A percentile compares a stretch with the other conserved stretches of the same genome.
Evolutionary conservation across 202 grass and related monocot species (phyloP).

Genomic region (Brachypodium distachyon): DNA sequence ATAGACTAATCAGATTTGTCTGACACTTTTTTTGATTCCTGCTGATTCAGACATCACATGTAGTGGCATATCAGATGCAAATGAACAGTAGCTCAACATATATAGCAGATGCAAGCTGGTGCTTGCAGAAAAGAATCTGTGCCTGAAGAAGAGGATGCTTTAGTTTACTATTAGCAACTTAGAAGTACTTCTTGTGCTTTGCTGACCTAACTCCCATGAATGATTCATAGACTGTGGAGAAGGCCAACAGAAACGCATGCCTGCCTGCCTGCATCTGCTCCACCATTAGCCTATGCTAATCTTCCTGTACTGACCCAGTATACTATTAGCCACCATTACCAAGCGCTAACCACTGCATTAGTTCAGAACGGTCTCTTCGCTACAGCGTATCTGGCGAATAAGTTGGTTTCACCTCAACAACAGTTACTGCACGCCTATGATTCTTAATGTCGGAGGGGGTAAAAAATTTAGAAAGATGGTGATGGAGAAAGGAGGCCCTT

Average conservation of each 20-base stretch:
- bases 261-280: constrained; percentile 42
- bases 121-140: no score
- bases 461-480: neutral
- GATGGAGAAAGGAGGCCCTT: neutral
- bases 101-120: constrained; percentile 19
- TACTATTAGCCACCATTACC: constrained; percentile 28
- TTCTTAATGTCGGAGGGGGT: neutral
- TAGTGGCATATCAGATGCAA: neutral
- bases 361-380: neutral
- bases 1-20: constrained; percentile 28
- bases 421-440: neutral
- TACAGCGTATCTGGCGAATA: constrained; percentile 5
- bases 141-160: neutral
- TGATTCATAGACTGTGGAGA: constrained; percentile 22
- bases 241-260: constrained; percentile 25
- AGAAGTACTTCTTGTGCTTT: constrained; percentile 11
- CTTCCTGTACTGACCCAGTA: constrained; percentile 8
- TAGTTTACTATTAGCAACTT: neutral
- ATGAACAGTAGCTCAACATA: constrained; percentile 15
- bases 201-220: constrained; percentile 25
- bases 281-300: constrained; percentile 25
- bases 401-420: neutral
- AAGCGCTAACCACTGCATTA: constrained; percentile 33
- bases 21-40: constrained; percentile 14
- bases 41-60: constrained; percentile 36